Evolutionary conservation across 495 filamentous ascomycete genomes (phyloP).

Genomic region (Trichoderma erinaceum): DNA sequence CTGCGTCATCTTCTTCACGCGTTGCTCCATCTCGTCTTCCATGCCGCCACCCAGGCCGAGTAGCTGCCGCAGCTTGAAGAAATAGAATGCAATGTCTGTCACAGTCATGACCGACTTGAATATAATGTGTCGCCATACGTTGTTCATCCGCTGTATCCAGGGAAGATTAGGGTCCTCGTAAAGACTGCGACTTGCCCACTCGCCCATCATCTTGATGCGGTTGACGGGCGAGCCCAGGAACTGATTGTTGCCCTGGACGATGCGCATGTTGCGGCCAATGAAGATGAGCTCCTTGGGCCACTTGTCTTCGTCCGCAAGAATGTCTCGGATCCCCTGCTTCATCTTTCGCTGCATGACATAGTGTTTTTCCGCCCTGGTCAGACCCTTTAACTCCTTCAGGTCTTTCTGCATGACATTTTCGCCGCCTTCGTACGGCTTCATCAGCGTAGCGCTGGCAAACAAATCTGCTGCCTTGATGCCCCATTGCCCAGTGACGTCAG

Average conservation of each 20-base stretch:
- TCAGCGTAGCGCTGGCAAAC: slow-evolving; percentile 82
- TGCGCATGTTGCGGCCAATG: slow-evolving; percentile 90
- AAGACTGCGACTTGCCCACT: slow-evolving; percentile 77
- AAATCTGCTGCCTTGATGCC: slow-evolving; percentile 83
- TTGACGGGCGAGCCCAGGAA: slow-evolving; percentile 92
- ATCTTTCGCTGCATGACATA: slow-evolving; percentile 83
- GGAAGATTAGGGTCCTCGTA: slow-evolving; percentile 52
- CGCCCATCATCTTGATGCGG: slow-evolving; percentile 86
- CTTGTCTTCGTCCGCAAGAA: slow-evolving; percentile 82
- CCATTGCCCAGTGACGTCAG: slow-evolving; percentile 65
- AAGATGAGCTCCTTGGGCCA: slow-evolving; percentile 94
- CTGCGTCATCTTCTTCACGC: slow-evolving; percentile 80
- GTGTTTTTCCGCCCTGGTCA: slow-evolving; percentile 58
- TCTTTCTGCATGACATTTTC: slow-evolving; percentile 35
- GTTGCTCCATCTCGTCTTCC: slow-evolving; percentile 87
- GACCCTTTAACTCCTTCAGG: slow-evolving; percentile 37
- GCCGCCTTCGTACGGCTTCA: slow-evolving; percentile 86
- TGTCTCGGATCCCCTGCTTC: slow-evolving; percentile 74
- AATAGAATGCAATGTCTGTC: slow-evolving; percentile 79
- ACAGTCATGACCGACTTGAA: slow-evolving; percentile 73
- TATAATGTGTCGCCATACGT: slow-evolving; percentile 61
- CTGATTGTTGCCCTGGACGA: slow-evolving; percentile 62
- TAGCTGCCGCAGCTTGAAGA: slow-evolving; percentile 66
- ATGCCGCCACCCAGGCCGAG: slow-evolving; percentile 73
- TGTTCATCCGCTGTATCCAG: slow-evolving; percentile 39